These are phyloP conservation scores for Tetrahymena thermophila DNA, from an alignment of 73 alveolate species.

Conservation along the genomic window DNA sequence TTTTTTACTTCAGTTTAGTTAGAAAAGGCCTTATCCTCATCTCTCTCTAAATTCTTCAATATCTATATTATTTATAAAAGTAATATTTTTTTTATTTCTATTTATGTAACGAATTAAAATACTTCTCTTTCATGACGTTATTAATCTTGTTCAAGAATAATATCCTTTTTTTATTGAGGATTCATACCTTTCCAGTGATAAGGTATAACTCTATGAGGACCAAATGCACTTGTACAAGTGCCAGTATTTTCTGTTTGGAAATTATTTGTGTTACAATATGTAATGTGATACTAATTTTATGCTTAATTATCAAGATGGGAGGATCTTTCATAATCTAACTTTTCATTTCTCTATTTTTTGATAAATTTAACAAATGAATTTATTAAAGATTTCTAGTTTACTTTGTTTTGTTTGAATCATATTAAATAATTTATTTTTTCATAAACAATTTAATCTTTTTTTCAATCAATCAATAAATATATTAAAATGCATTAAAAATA, in stretches of 20 bases:
- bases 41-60: constrained; percentile 46
- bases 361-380: too few species aligned
- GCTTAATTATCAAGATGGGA: neutral
- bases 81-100: neutral
- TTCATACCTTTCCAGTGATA: constrained; percentile 79
- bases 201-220: constrained; percentile 83
- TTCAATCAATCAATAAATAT: neutral
- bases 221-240: constrained; percentile 56
- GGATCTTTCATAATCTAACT: neutral
- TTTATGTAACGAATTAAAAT: neutral
- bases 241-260: constrained; percentile 42
- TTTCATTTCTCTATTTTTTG: neutral
- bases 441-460: neutral
- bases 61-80: neutral
- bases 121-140: constrained; percentile 47
- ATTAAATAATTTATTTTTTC: too few species aligned
- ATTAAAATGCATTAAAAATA: too few species aligned
- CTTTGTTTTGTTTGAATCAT: too few species aligned
- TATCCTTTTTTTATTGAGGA: constrained; percentile 41
- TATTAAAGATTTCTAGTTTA: too few species aligned
- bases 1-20: constrained; percentile 32
- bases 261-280: neutral
- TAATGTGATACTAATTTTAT: neutral
- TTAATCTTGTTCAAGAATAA: constrained; percentile 52
- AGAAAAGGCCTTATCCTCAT: constrained; percentile 61